These are phyloP conservation scores for Sherardia arvensis DNA, from an alignment of 257 asterid species.

Conservation along the genomic window DNA sequence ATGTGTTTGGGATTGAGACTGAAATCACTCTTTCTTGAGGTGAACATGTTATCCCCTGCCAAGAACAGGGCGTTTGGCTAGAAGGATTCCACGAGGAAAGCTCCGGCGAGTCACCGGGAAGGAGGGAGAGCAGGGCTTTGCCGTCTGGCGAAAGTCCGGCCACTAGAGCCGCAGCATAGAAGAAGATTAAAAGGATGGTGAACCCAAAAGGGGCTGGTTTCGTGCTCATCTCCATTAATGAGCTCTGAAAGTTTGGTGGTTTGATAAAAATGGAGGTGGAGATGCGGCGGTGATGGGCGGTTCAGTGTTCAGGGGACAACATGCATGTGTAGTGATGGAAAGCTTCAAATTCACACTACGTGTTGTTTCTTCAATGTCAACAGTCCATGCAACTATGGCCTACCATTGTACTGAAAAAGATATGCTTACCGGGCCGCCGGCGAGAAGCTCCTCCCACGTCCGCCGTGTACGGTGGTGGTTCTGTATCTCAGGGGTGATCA, in stretches of 20 bases:
- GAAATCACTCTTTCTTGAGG: constrained; percentile 83
- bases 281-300: constrained; percentile 15
- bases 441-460: constrained; percentile 20
- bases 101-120: constrained; percentile 47
- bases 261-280: constrained; percentile 10
- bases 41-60: constrained; percentile 88
- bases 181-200: constrained; percentile 16
- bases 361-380: constrained; percentile 12
- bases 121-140: constrained; percentile 67
- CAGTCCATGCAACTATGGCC: constrained; percentile 27
- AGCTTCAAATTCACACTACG: constrained; percentile 37
- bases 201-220: constrained; percentile 1
- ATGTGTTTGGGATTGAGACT: constrained; percentile 65
- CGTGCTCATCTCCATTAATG: constrained; percentile 31
- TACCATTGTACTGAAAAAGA: neutral
- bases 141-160: constrained; percentile 68
- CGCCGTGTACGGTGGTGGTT: constrained; percentile 34
- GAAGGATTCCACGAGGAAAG: constrained; percentile 79
- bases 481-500: neutral
- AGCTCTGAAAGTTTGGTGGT: constrained; percentile 5
- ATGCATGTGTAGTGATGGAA: constrained; percentile 43
- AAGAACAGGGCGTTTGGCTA: constrained; percentile 70
- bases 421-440: constrained; percentile 32
- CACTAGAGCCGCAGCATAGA: constrained; percentile 19
- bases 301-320: constrained; percentile 29